phyloP scores from a whole-genome alignment of 495 filamentous ascomycete species.

The Lasiosphaeriaceae sp. region DNA sequence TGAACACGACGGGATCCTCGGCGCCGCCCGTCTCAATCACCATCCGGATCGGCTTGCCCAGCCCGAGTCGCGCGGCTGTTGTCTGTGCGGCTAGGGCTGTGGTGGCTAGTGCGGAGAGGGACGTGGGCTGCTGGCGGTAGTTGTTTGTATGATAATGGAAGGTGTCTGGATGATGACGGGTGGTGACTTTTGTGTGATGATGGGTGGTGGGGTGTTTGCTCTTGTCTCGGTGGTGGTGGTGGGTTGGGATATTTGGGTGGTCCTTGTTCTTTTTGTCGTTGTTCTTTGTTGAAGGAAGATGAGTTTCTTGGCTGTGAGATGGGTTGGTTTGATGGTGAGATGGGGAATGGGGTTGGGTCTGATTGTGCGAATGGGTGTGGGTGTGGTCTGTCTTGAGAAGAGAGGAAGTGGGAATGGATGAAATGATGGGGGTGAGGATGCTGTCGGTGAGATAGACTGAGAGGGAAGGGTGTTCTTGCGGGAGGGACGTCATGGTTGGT shows the following conservation, averaged over 20 bases:
- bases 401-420: too few species aligned
- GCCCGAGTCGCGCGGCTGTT: constrained; percentile 30
- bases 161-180: neutral
- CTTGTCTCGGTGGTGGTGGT: neutral
- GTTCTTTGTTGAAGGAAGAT: too few species aligned
- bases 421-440: constrained; percentile 40
- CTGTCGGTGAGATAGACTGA: constrained; percentile 40
- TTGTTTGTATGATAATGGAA: neutral
- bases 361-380: too few species aligned
- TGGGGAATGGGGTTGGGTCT: too few species aligned
- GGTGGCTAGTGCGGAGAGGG: constrained; percentile 35
- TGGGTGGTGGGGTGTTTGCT: too few species aligned
- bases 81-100: constrained; percentile 37
- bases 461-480: constrained; percentile 31
- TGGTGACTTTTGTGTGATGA: too few species aligned
- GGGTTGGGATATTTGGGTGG: neutral
- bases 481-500: constrained; percentile 31
- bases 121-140: constrained; percentile 5
- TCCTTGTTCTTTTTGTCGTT: constrained; percentile 13
- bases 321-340: too few species aligned
- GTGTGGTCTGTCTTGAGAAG: too few species aligned
- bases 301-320: too few species aligned
- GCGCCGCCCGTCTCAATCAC: constrained; percentile 32
- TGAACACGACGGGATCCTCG: constrained; percentile 30
- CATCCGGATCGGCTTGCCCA: constrained; percentile 36